Evolutionary conservation across 2,329 filamentous ascomycete species (phyloP), one percentile per base, ranked within the genome.

Genomic region (Phyllosticta citribraziliensis): DNA sequence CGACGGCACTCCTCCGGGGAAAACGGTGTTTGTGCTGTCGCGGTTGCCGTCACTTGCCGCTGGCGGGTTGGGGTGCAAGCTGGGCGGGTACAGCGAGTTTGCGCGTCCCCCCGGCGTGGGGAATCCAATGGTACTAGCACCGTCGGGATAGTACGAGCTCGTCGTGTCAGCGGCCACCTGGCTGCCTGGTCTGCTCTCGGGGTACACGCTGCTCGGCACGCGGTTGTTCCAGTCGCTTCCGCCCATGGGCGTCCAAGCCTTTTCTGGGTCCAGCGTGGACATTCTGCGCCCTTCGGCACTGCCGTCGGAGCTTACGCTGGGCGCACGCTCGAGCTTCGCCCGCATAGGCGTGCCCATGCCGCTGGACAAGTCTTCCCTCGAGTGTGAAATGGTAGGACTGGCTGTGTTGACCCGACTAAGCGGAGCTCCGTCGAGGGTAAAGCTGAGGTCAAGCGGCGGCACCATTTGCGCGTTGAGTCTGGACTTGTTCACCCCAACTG

Each of bases 341-440:
- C 72, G 69, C 73, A 74, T 74, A 5, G 71, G 69, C 56, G 47
- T 56, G 53, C 55, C 60, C 30, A 55, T 30, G 11, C 60, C 60
- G 52, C 66, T 65, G 56, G 71, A 69, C 55, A 79, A 65, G 55
- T 76, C 73, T 60, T 76, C 75, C 30, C 67, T 73, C 55, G 83
- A 84, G 63, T 85, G 80, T 10, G 84, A 81, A 55, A 91, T 81
- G 1, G 86, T 86, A 1, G 88, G 88, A 67, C 87, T 90, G 56
- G 83, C 85, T 4, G 85, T 84, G 56, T 82, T 81, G 30, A 92
- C 88, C 20, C 82, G 80, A 67, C 82, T 87, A 66, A 91, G 77
- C 27, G 82, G 82, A 56, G 84, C 81, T 14, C 82, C 82, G 50
- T 86, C 84, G 51, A 78, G 74, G 60, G 72, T 73, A 55, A 73